Base-by-base conservation (phyloP, 768 basidiomycete genomes). In the Boletus vermiculosoides region DNA sequence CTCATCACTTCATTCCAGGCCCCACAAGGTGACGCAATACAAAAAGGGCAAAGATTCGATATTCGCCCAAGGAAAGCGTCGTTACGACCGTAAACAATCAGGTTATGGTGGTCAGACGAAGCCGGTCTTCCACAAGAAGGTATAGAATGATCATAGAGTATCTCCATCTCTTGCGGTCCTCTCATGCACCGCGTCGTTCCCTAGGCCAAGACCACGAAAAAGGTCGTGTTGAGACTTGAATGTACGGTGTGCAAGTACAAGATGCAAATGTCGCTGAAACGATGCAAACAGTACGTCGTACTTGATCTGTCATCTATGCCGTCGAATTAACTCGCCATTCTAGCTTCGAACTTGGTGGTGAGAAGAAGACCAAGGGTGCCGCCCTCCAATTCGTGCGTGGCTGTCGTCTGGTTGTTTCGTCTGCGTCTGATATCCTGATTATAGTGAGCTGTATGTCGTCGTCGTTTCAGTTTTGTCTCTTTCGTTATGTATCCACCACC, bases 111-210 rank as follows among this genome's bases (percentile, higher is more conserved):
- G 96, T 80, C 96, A 99, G 84, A 99, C 96, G 58, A 99, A 99
- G 82, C 96, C 96, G 59, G 95, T 99, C 78, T 99, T 99, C 90
- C 97, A 99, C 91, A 99, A 99, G 84, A 98, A 97, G 88, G 94
- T 71, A n/a, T n/a, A 45, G 10, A 1, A 10, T 5, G 20, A 30
- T 31, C 22, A 18, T 10, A 13, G 1, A 11, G 2, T 0, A 1
- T 45, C 1, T 45, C 20, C 10, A n/a, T 48, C 13, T 1, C n/a
- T 4, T 23, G 16, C 20, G 23, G 4, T 47, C 15, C 37, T n/a
- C 41, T 58, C 5, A 45, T 37, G 5, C 23, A 13, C 2, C 0
- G 6, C 56, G n/a, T 41, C 48, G 41, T 46, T 11, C 52, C n/a
- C 48, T 71, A 92, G 90, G 93, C 94, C 57, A 96, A 96, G 84